Base-by-base conservation (phyloP, 306 rosid species). In the Inga laurina region DNA sequence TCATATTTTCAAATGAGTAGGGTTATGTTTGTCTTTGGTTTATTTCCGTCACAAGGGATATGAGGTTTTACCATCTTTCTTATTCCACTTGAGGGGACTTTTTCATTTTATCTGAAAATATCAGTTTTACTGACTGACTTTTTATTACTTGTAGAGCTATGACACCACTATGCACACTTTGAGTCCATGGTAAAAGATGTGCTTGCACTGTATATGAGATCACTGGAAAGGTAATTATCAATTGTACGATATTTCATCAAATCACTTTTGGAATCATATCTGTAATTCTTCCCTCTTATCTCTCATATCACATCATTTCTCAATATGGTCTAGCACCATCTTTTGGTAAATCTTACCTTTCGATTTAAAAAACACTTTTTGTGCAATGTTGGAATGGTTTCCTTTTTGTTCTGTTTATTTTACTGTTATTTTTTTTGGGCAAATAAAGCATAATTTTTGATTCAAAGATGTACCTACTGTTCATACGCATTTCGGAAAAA, bases 151-250 rank as follows among this genome's bases (percentile, higher is more conserved):
- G 88, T 86, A 94, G 98, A 91, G 97, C 81, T 94, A 89, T 48
- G 98, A 94, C 88, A 82, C 93, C 65, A 94, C 97, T 52, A 90
- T n/a, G n/a, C 95, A 5, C 98, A 94, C 88, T 92, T 94, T 81
- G 98, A 94, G 90, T 86, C 98, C 49, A 92, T 97, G 0, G 98
- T 94, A 16, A 65, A 79, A 82, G 94, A 92, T 85, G 98, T 94
- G 86, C 72, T 94, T 81, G 77, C 75, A 65, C 54, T 92, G 84
- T 92, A 94, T 78, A 87, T 81, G 69, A 86, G 76, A 92, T 94
- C 81, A 94, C 98, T 57, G 95, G 98, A 87, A 93, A 93, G 97
- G 97, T 91, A 82, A 71, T 8, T 27, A 5, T 24, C 57, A 79
- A 41, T 75, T 78, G 22, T 69, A 35, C 74, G 32, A 14, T 66